Conservation (phyloP, 176 grass and related monocot species). For the Carex parvula region DNA sequence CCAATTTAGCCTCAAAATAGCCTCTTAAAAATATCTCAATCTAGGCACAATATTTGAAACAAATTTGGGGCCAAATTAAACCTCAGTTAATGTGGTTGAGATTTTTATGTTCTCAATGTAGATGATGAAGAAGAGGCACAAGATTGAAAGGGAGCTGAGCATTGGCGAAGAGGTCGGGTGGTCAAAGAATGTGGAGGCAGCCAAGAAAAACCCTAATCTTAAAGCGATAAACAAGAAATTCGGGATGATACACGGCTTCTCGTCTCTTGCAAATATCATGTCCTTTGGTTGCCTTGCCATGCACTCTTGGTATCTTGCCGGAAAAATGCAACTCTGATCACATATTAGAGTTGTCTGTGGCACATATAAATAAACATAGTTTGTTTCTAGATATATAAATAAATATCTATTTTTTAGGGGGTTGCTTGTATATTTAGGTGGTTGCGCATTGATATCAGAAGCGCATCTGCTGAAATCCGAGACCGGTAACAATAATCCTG, state of each 20-base stretch:
- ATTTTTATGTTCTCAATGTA: slow-evolving; percentile 21
- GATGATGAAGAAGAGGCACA: slow-evolving; percentile 99
- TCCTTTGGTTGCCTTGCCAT: slow-evolving; percentile 91
- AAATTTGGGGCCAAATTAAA: background rate
- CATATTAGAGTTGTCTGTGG: background rate
- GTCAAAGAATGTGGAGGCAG: slow-evolving; percentile 82
- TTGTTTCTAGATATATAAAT: background rate
- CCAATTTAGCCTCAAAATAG: background rate
- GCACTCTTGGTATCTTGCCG: slow-evolving; percentile 89
- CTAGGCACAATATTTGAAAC: background rate
- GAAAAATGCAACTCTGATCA: slow-evolving; percentile 73
- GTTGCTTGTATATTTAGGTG: background rate
- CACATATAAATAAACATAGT: background rate
- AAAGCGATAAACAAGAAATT: slow-evolving; percentile 91
- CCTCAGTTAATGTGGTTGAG: background rate
- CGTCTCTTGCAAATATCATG: slow-evolving; percentile 87
- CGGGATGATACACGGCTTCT: slow-evolving; percentile 93
- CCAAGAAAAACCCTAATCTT: slow-evolving; percentile 68
- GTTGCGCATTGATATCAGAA: background rate
- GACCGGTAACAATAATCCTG: too few relatives aligned
- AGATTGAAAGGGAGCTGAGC: slow-evolving; percentile 76
- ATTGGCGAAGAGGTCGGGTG: slow-evolving; percentile 89
- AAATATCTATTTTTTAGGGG: background rate
- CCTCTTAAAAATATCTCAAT: background rate
- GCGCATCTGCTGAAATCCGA: too few relatives aligned